Evolutionary conservation across 331 rosid species (phyloP), one percentile per base, ranked within the genome.

Genomic region (Acacia concinna): DNA sequence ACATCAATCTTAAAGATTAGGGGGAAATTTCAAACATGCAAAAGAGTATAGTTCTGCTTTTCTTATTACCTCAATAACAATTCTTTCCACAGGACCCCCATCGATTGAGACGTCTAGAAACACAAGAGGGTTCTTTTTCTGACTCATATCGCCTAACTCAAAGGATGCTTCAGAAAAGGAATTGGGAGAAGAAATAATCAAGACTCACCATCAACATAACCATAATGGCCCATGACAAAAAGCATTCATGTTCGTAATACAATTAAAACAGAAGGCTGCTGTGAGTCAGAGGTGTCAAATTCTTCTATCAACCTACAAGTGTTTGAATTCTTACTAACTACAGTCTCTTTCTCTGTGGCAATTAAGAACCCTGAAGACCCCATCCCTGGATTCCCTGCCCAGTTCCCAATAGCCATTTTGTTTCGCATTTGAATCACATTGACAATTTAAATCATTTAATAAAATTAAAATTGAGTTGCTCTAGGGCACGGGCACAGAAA

Each of bases 61-160:
- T 27, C 56, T 34, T 62, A 70, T 62, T 85, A 96, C 99, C 97
- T 93, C 94, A 0, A 96, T 89, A 43, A 86, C 83, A 83, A 93
- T 76, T 81, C 81, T 87, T 83, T 90, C 91, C 77, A 80, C 81
- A 1, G 93, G 94, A 41, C 82, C 94, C 73, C 91, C 97, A 68
- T 86, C 92, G 75, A 91, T 72, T 38, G 96, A 91, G 65, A 96
- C 84, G 79, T 96, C 98, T 3, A 96, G 64, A 88, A 91, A 96
- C 40, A 96, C 97, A 76, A 17, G 65, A 41, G 92, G 93, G 74
- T 93, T 90, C 86, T 78, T 90, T 79, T 90, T 91, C 90, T 81
- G 77, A 85, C 86, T 85, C 98, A 96, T 90, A 60, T 82, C 80
- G 27, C 81, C 77, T 75, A 51, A 77, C 79, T 79, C 73, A 82